Evolutionary conservation across 352 stramenopile species (phyloP).

Genomic region (Phytophthora europaea): DNA sequence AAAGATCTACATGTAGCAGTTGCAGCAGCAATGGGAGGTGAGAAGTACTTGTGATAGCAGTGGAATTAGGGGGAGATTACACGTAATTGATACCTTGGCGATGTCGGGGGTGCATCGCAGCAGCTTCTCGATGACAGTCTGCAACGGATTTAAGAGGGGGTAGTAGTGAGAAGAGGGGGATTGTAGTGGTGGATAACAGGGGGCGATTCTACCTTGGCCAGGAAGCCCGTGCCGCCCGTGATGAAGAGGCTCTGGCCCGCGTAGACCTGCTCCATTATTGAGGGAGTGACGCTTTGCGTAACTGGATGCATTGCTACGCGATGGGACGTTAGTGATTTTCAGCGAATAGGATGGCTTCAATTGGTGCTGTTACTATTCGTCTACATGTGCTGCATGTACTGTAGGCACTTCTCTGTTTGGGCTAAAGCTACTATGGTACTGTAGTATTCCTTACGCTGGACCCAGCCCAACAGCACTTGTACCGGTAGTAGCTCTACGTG

Average conservation of each 20-base stretch:
- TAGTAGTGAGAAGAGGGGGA: slow-evolving; percentile 16
- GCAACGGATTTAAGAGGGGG: neutral
- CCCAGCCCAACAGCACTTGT: neutral
- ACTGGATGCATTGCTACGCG: slow-evolving; percentile 13
- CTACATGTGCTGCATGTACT: neutral
- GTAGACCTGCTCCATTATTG: slow-evolving; percentile 66
- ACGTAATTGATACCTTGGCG: slow-evolving; percentile 44
- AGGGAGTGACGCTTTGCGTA: slow-evolving; percentile 5
- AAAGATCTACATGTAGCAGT: slow-evolving; percentile 54
- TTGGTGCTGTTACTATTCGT: neutral
- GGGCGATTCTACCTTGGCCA: slow-evolving; percentile 69
- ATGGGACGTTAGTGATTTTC: slow-evolving; percentile 4
- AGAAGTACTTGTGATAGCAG: slow-evolving; percentile 5
- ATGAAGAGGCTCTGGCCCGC: slow-evolving; percentile 79
- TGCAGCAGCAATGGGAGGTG: neutral
- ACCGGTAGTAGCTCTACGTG: neutral
- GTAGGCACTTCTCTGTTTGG: neutral
- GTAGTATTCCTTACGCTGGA: neutral
- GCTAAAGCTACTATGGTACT: no score
- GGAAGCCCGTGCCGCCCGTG: slow-evolving; percentile 89
- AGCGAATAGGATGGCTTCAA: neutral
- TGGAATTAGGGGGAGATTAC: neutral
- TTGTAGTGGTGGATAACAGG: neutral
- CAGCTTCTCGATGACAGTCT: slow-evolving; percentile 87
- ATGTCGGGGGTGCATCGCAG: slow-evolving; percentile 73